phyloP scores from a whole-genome alignment of 1,284 basidiomycete species.

The Termitomyces sp. region DNA sequence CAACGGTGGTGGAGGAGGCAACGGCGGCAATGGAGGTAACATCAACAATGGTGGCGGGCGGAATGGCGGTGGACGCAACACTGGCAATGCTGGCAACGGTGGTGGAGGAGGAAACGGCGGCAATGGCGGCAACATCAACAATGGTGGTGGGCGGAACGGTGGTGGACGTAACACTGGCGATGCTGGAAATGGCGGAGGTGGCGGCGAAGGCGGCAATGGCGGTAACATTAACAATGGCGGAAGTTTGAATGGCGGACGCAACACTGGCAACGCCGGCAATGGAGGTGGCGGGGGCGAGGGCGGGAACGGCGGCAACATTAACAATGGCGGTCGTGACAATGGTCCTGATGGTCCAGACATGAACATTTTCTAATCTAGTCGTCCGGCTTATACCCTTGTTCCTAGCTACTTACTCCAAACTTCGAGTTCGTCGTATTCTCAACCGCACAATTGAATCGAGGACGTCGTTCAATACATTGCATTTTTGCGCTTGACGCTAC shows the following conservation, averaged over 20 bases:
- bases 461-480: background rate
- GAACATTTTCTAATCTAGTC: background rate
- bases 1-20: background rate
- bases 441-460: background rate
- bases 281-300: background rate
- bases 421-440: background rate
- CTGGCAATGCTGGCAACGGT: background rate
- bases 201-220: background rate
- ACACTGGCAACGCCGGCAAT: background rate
- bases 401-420: no score
- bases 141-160: background rate
- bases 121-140: conserved; percentile 1
- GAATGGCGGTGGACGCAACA: background rate
- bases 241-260: background rate
- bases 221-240: background rate
- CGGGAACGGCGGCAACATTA: background rate
- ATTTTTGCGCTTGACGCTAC: background rate
- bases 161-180: background rate
- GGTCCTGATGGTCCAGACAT: conserved; percentile 4
- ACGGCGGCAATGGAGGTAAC: background rate
- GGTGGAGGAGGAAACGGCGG: conserved; percentile 2
- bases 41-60: background rate
- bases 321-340: background rate
- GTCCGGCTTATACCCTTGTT: background rate
- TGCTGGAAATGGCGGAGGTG: background rate